These are phyloP conservation scores for Macrophomina phaseolina DNA, from an alignment of 2,329 filamentous ascomycete genomes.

Conservation along the genomic window DNA sequence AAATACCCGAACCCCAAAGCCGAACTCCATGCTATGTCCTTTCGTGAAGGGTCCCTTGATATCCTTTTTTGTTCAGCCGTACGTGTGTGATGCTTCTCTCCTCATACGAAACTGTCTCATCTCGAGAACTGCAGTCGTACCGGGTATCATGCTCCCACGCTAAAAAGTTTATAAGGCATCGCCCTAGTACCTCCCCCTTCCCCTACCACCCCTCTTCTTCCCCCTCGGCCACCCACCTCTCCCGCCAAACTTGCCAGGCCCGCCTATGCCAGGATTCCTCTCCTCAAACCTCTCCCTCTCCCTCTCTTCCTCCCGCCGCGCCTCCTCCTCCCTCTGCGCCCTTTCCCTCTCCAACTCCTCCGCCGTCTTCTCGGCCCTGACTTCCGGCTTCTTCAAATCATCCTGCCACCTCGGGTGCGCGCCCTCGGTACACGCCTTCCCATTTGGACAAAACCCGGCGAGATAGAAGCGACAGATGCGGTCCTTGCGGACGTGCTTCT, in stretches of 20 bases:
- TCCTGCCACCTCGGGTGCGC: conserved; percentile 79
- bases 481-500: conserved; percentile 80
- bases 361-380: conserved; percentile 72
- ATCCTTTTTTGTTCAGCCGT: neutral
- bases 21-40: conserved; percentile 7
- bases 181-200: conserved; percentile 1
- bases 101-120: neutral
- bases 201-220: conserved; percentile 26
- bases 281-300: conserved; percentile 46
- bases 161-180: neutral
- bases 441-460: conserved; percentile 93
- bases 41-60: neutral
- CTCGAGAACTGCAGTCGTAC: neutral
- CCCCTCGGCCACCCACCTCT: conserved; percentile 24
- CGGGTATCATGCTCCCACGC: neutral
- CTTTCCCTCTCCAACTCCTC: conserved; percentile 69
- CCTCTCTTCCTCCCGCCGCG: conserved; percentile 48
- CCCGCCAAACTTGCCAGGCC: conserved; percentile 16
- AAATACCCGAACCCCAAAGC: neutral
- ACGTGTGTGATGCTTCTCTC: neutral
- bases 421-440: conserved; percentile 74
- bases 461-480: conserved; percentile 84
- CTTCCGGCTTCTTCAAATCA: conserved; percentile 67
- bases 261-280: conserved; percentile 33
- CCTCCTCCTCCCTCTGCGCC: conserved; percentile 55